These are phyloP conservation scores for Acanthochlamys bracteata DNA, from an alignment of 106 monocot genomes.

Conservation along the genomic window DNA sequence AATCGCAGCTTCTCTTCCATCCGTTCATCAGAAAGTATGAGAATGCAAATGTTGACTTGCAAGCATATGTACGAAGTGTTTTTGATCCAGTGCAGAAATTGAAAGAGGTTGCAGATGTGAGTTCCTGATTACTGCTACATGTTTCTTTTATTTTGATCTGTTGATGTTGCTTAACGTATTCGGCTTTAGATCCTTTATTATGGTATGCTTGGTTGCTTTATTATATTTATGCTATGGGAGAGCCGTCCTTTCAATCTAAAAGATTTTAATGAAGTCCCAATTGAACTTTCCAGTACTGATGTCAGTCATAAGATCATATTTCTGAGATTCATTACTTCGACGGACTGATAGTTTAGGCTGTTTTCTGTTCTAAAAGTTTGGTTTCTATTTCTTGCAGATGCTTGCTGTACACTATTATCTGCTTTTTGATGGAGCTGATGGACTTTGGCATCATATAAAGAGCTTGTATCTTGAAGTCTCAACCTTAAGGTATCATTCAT, in stretches of 20 bases:
- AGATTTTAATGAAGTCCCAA: no score
- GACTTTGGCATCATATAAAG: slow-evolving; percentile 60
- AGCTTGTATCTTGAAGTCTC: slow-evolving; percentile 67
- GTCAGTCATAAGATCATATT: neutral
- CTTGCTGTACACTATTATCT: slow-evolving; percentile 91
- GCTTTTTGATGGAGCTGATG: slow-evolving; percentile 81
- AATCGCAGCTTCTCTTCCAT: slow-evolving; percentile 81
- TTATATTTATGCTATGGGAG: neutral
- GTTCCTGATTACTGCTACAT: slow-evolving; percentile 8
- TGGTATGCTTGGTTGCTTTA: neutral
- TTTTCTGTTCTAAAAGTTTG: neutral
- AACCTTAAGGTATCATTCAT: slow-evolving; percentile 55
- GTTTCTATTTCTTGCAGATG: slow-evolving; percentile 46
- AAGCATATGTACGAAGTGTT: slow-evolving; percentile 52
- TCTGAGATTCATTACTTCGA: neutral
- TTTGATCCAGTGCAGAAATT: slow-evolving; percentile 74
- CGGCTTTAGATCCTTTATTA: slow-evolving; percentile 1
- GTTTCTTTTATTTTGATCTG: no score
- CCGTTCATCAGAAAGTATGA: slow-evolving; percentile 87
- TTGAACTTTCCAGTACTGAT: no score
- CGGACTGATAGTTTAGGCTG: neutral
- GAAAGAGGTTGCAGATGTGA: slow-evolving; percentile 94
- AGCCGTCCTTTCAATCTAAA: no score
- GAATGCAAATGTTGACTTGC: slow-evolving; percentile 50
- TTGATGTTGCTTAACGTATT: no score